These are phyloP conservation scores for Calonectria pseudoreteaudii DNA, from an alignment of 2,329 filamentous ascomycete genomes.

Conservation along the genomic window DNA sequence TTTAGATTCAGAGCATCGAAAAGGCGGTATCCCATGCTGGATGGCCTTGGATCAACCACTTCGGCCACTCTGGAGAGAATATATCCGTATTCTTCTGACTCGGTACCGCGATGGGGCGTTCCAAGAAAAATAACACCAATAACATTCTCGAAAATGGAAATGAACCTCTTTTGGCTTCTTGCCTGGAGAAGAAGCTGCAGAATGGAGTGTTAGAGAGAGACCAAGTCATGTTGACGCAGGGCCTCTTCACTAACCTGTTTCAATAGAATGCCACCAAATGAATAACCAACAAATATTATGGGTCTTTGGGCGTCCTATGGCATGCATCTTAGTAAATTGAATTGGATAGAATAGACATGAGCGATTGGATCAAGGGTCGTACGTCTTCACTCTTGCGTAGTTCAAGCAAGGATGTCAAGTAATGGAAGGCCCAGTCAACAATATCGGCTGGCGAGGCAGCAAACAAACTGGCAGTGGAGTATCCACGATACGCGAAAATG, in stretches of 20 bases:
- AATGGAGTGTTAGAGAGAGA: neutral
- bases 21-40: neutral
- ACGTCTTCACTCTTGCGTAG: neutral
- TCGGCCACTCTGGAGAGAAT: neutral
- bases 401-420: neutral
- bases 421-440: conserved; percentile 13
- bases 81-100: neutral
- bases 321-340: neutral
- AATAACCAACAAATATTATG: conserved; percentile 9
- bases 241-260: neutral
- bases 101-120: conserved; percentile 6
- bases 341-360: neutral
- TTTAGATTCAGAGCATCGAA: neutral
- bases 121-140: conserved; percentile 3
- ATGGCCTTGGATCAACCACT: neutral
- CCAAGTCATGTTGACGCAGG: neutral
- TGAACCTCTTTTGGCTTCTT: neutral
- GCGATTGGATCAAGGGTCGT: neutral
- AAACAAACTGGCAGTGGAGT: neutral
- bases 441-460: conserved; percentile 1
- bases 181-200: conserved; percentile 5
- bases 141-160: neutral
- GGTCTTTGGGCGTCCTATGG: neutral
- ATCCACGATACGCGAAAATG: neutral
- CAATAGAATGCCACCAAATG: conserved; percentile 6